Conservation (phyloP, 2,329 filamentous ascomycete species). For the Colletotrichum australisinense region DNA sequence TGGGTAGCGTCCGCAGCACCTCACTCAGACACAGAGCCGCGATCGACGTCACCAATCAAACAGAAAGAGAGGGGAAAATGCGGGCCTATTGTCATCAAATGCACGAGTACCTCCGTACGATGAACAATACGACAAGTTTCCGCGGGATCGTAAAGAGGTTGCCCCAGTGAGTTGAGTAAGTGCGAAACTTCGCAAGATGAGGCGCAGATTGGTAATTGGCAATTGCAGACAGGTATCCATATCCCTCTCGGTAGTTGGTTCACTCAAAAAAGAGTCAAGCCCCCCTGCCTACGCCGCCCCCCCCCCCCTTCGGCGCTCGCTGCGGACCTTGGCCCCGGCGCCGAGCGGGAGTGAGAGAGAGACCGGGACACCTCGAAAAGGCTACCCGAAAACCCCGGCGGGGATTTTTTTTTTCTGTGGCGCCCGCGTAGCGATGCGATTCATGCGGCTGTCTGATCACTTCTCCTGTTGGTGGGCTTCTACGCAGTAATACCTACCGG, state of each 20-base stretch:
- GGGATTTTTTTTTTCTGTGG: not conserved
- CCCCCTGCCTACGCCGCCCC: no score
- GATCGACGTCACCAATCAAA: not conserved
- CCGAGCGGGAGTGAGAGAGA: conserved; percentile 3
- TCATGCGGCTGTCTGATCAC: not conserved
- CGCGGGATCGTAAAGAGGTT: not conserved
- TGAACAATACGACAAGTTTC: not conserved
- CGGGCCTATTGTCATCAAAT: no score
- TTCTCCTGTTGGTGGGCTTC: no score
- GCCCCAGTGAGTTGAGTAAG: no score
- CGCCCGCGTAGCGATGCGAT: not conserved
- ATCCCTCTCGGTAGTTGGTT: not conserved
- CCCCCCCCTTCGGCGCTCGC: conserved; percentile 9
- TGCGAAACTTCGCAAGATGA: not conserved
- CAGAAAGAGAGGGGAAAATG: not conserved
- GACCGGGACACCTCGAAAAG: not conserved
- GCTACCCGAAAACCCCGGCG: not conserved
- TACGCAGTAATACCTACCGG: no score
- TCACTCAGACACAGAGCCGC: no score
- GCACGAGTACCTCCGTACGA: no score
- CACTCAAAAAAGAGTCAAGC: not conserved
- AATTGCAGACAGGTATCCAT: not conserved
- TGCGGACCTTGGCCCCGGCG: conserved; percentile 18
- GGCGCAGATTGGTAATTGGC: not conserved
- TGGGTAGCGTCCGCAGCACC: not conserved